These are phyloP conservation scores for Phytopythium mirpurense DNA, from an alignment of 352 stramenopile species.

Conservation along the genomic window DNA sequence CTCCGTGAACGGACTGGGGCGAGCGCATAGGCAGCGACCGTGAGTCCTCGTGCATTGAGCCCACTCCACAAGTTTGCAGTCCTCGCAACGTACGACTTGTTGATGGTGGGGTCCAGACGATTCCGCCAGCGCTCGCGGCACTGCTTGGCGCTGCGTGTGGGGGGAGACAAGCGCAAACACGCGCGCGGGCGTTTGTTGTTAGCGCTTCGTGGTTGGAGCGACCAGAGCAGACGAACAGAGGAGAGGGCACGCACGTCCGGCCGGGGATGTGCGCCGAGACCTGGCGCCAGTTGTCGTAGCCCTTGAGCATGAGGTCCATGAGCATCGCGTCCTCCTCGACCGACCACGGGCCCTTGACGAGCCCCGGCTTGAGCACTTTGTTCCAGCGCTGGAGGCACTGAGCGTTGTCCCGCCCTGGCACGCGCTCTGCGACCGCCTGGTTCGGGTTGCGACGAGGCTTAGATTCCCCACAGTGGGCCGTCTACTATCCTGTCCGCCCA, in stretches of 20 bases:
- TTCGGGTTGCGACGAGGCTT: background rate
- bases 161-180: background rate
- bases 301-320: slow-evolving; percentile 81
- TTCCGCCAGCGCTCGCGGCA: slow-evolving; percentile 97
- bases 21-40: background rate
- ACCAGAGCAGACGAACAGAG: no score
- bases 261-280: slow-evolving; percentile 65
- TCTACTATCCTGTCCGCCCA: no score
- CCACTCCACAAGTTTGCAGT: no score
- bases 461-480: no score
- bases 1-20: slow-evolving; percentile 46
- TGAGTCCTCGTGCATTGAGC: background rate
- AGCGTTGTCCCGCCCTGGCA: slow-evolving; percentile 64
- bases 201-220: no score
- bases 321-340: slow-evolving; percentile 88
- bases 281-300: slow-evolving; percentile 66
- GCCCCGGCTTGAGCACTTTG: slow-evolving; percentile 89
- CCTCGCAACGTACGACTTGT: slow-evolving; percentile 71
- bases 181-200: background rate
- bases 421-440: slow-evolving; percentile 54
- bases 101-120: slow-evolving; percentile 93
- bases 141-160: slow-evolving; percentile 83
- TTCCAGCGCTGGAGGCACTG: slow-evolving; percentile 85
- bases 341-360: slow-evolving; percentile 91
- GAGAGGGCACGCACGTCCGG: slow-evolving; percentile 38